Evolutionary conservation across 768 basidiomycete genomes (phyloP), one percentile per base, ranked within the genome.

Genomic region (Kwoniella mangroviensis): DNA sequence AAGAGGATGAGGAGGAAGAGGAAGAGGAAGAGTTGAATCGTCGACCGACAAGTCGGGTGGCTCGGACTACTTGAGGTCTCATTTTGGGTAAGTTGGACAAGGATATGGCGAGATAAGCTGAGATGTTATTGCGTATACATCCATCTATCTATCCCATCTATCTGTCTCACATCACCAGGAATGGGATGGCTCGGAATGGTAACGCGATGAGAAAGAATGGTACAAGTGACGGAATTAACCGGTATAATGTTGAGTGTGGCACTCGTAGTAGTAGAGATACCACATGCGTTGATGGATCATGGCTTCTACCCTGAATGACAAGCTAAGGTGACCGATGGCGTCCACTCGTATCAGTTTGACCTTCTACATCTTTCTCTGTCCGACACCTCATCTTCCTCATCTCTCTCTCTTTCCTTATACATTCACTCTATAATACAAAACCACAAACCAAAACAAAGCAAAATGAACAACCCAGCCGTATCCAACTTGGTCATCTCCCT

Each of bases 401-500:
- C n/a, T 34, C 45, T 24, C 10, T 62, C 22, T 34, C 19, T 28
- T 54, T 40, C 58, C 54, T 51, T 28, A 21, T 52, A 17, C 51
- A 63, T 65, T 26, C 60, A 19, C 62, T 58, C 13, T 6, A 49
- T 24, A 21, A 40, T 4, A 1, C 42, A 45, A 49, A 69, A 58
- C 15, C n/a, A n/a, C 43, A 11, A 43, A 17, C 41, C 22, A 68
- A 17, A 34, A 67, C 24, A 58, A 51, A 54, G 51, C 72, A 78
- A 63, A 17, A 79, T 79, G 78, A 79, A 79, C 75, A 76, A 76
- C 72, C 79, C 79, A 26, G 79, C 79, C 2, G 63, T 93, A 40
- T 87, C 90, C 78, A 96, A 92, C 84, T 86, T 98, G 69, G 87
- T 91, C 75, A 88, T 98, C 79, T 96, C 94, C 63, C 91, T 98